Evolutionary conservation across 2,329 filamentous ascomycete genomes (phyloP).

Genomic region (Fusarium sp.): DNA sequence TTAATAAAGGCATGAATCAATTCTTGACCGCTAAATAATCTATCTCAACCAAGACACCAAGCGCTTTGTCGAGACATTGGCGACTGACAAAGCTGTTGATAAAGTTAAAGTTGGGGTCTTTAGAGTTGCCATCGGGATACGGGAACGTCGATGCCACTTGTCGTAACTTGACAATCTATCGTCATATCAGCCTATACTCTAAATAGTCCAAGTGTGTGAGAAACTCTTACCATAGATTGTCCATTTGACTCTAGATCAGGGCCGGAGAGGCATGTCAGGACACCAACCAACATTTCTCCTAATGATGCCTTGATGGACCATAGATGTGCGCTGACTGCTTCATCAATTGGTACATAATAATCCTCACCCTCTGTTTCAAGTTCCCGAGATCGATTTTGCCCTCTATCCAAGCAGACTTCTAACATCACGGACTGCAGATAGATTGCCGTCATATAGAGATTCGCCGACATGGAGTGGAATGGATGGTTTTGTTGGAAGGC

Average conservation of each 20-base stretch:
- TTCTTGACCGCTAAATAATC: background rate
- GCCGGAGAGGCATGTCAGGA: background rate
- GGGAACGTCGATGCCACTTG: background rate
- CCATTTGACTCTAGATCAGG: background rate
- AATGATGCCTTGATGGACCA: background rate
- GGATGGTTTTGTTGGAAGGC: background rate
- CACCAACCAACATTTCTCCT: background rate
- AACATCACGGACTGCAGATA: background rate
- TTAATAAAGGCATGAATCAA: background rate
- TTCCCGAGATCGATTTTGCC: background rate
- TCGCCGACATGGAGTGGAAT: background rate
- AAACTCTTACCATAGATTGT: background rate
- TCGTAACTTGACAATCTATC: background rate
- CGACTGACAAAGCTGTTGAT: background rate
- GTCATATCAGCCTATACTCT: background rate
- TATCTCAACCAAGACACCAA: background rate
- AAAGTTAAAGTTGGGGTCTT: background rate
- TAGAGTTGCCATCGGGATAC: background rate
- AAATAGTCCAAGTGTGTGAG: background rate
- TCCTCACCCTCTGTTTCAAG: background rate
- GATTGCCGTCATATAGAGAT: background rate
- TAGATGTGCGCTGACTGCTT: background rate
- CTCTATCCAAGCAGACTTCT: background rate
- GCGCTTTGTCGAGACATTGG: background rate
- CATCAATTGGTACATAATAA: background rate